phyloP scores from a whole-genome alignment of 2,329 filamentous ascomycete genomes.

The Xylariaceae sp. region DNA sequence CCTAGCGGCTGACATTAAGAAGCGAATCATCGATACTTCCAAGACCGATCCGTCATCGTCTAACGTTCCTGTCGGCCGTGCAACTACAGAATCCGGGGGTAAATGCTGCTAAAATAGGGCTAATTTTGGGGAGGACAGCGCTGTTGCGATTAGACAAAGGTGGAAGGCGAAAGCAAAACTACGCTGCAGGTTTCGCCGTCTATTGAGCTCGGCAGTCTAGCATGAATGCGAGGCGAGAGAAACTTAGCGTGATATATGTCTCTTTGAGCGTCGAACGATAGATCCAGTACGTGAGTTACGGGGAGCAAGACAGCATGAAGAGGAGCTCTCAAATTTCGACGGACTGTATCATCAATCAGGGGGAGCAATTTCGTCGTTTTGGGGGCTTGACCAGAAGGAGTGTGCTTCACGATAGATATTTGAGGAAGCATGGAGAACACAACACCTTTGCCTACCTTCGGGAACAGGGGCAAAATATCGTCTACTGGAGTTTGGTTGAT shows the following conservation, averaged over 20 bases:
- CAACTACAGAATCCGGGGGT: conserved; percentile 60
- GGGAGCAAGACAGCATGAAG: conserved; percentile 13
- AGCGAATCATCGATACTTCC: conserved; percentile 90
- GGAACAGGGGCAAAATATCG: conserved; percentile 47
- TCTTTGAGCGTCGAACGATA: conserved; percentile 20
- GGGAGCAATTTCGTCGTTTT: conserved; percentile 23
- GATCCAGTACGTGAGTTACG: conserved; percentile 18
- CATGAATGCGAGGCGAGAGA: conserved; percentile 1
- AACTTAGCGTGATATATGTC: conserved; percentile 22
- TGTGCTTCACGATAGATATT: conserved; percentile 30
- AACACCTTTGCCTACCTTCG: conserved; percentile 16
- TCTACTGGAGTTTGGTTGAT: conserved; percentile 56
- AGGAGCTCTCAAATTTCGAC: conserved; percentile 14
- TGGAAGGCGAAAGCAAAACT: conserved; percentile 1
- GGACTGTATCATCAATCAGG: conserved; percentile 25
- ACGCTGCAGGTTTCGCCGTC: conserved; percentile 8
- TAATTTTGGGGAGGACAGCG: conserved; percentile 16
- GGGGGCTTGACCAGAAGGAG: conserved; percentile 19
- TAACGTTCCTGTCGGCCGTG: conserved; percentile 72
- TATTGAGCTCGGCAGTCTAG: conserved; percentile 14
- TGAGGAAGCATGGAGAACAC: conserved; percentile 21
- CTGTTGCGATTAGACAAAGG: conserved; percentile 2
- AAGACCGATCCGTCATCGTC: conserved; percentile 71
- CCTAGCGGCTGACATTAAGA: conserved; percentile 96
- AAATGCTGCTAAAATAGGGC: conserved; percentile 76